These are phyloP conservation scores for Wilcoxina mikolae DNA, from an alignment of 495 filamentous ascomycete genomes.

Conservation along the genomic window DNA sequence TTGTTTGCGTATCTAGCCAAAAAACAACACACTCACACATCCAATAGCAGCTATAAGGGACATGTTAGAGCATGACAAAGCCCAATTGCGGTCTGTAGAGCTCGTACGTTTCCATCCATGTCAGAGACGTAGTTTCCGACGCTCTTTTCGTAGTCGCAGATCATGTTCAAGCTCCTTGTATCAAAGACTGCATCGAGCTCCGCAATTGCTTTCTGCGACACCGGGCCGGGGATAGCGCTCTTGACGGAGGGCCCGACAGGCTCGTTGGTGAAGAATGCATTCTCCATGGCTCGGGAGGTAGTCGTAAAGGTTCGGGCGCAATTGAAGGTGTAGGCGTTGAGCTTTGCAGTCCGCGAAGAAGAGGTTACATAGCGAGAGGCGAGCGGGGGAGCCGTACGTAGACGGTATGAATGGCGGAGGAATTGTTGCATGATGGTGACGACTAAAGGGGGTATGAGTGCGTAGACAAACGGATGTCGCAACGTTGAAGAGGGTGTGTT, in stretches of 20 bases:
- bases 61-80: conserved; percentile 7
- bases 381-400: neutral
- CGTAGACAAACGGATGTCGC: too few species aligned
- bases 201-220: conserved; percentile 52
- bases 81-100: conserved; percentile 12
- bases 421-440: too few species aligned
- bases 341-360: neutral
- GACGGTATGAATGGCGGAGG: too few species aligned
- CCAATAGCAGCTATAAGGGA: conserved; percentile 39
- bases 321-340: neutral
- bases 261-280: conserved; percentile 54
- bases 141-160: conserved; percentile 67
- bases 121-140: conserved; percentile 68
- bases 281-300: neutral
- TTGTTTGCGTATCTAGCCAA: neutral
- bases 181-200: conserved; percentile 80
- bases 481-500: too few species aligned
- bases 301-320: neutral
- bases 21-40: conserved; percentile 46
- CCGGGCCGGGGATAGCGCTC: conserved; percentile 70
- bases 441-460: too few species aligned
- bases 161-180: conserved; percentile 83
- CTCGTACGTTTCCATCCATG: conserved; percentile 59
- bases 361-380: neutral
- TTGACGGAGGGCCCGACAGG: conserved; percentile 56